Conservation (phyloP, 495 filamentous ascomycete species). For the Aspergillus coremiiformis region DNA sequence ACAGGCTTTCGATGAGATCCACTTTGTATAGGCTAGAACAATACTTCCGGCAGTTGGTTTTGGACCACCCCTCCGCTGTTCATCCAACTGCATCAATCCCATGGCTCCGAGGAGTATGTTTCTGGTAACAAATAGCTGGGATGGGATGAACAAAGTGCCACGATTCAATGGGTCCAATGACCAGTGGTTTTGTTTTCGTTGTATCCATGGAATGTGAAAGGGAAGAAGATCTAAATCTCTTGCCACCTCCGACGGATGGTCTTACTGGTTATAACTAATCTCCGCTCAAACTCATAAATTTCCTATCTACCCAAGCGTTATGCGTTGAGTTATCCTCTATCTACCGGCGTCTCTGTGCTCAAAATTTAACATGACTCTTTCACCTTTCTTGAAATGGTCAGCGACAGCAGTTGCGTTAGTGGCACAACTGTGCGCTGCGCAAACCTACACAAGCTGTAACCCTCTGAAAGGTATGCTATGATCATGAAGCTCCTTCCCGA, state of each 20-base stretch:
- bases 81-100: neutral
- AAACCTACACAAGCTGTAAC: conserved; percentile 67
- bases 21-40: neutral
- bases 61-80: neutral
- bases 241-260: neutral
- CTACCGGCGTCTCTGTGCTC: too few relatives aligned
- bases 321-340: neutral
- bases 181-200: neutral
- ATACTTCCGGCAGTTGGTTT: neutral
- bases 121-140: neutral
- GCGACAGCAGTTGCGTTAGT: conserved; percentile 11
- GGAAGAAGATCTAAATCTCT: neutral
- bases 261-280: neutral
- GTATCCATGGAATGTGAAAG: neutral
- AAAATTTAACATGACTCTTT: conserved; percentile 8
- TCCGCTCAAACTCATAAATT: neutral
- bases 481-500: neutral
- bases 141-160: neutral
- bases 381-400: conserved; percentile 20
- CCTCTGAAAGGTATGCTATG: conserved; percentile 47
- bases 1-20: neutral
- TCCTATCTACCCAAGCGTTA: neutral
- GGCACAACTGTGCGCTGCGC: conserved; percentile 45
- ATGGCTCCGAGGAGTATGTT: neutral
- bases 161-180: neutral